Base-by-base conservation (phyloP, 176 grass and related monocot genomes). In the Triticum dicoccoides region DNA sequence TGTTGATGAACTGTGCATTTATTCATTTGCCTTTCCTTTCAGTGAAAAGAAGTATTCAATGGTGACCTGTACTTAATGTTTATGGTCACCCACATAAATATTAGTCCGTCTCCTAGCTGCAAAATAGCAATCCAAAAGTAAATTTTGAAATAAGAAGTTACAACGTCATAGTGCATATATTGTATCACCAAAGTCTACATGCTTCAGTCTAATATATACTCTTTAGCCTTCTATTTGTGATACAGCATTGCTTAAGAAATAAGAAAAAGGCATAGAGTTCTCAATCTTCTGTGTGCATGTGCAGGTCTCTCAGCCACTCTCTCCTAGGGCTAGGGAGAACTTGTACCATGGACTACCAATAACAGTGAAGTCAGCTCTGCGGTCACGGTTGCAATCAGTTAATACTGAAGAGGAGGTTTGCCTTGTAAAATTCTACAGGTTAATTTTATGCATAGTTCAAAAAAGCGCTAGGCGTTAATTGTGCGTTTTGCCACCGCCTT, bases 291-390 rank as follows among this genome's bases (percentile, higher is more conserved):
- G 32, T 77, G 65, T 80, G n/a, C 35, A 41, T 52, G 32, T 76
- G 74, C 85, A 98, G 96, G 96, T 95, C 90, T 92, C 88, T 73
- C 78, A 91, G 34, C 96, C 96, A 45, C 91, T 95, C 17, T 95
- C 88, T 78, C 89, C 91, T 76, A 98, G 89, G 89, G 86, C 88
- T 61, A 95, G 96, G 84, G 96, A 98, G 54, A 95, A 90, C 78
- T 76, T 98, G 79, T 98, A 98, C 82, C 93, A 95, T 74, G 93
- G 91, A 61, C 91, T 98, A 30, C 96, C 96, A 79, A 41, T 66
- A 70, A 80, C 84, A 76, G 96, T 98, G 20, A 98, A 98, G 83
- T 85, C 79, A 47, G 76, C 86, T 54, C 65, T 98, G 44, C 93
- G 93, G 87, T 80, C 84, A 44, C 86, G 84, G 68, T 79, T 98